phyloP scores from a whole-genome alignment of 1,139 yeast genomes.

The Taphrina communis region DNA sequence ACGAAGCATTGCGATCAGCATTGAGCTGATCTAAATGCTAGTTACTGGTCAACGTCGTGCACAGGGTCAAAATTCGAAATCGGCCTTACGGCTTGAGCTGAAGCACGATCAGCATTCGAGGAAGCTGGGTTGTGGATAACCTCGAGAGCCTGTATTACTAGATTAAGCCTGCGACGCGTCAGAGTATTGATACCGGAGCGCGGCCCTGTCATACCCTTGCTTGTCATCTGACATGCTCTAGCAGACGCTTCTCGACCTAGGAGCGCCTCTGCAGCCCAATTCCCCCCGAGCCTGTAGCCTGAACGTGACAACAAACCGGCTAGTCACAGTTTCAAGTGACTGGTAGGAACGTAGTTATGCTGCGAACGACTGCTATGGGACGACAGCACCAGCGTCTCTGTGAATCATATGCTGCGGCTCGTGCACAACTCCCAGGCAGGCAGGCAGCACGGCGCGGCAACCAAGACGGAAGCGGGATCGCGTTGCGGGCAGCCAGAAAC shows the following conservation, averaged over 20 bases:
- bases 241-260: not conserved
- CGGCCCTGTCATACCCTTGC: conserved; percentile 8
- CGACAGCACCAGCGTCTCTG: too few species aligned
- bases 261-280: not conserved
- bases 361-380: too few species aligned
- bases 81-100: conserved; percentile 40
- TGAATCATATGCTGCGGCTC: too few species aligned
- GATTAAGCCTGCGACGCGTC: conserved; percentile 28
- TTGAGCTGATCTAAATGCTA: conserved; percentile 36
- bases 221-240: conserved; percentile 31
- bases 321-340: too few species aligned
- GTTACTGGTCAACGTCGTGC: not conserved
- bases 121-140: conserved; percentile 41
- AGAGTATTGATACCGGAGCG: not conserved
- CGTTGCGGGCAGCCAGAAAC: not conserved
- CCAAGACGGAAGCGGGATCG: too few species aligned
- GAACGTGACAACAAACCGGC: not conserved
- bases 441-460: too few species aligned
- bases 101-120: conserved; percentile 28
- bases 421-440: not conserved
- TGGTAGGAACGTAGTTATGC: too few species aligned
- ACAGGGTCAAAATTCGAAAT: not conserved
- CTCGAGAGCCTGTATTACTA: conserved; percentile 40
- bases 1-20: conserved; percentile 35
- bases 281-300: too few species aligned